Conservation (phyloP, 106 monocot species). For the Dendrobium chrysotoxum region DNA sequence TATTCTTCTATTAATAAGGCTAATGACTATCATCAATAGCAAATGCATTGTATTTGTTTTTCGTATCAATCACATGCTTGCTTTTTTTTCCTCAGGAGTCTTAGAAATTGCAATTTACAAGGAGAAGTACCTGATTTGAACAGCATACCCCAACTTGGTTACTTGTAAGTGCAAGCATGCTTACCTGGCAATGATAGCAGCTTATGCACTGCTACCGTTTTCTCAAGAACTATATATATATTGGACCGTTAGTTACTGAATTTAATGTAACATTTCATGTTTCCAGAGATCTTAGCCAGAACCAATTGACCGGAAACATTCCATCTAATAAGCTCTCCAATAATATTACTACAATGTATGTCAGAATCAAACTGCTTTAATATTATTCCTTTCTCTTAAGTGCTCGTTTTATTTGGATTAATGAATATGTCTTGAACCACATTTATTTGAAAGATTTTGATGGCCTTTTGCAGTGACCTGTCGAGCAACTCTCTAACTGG, state of each 20-base stretch:
- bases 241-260: not conserved
- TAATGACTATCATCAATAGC: not conserved
- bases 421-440: not conserved
- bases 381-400: not conserved
- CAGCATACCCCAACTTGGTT: slow-evolving; percentile 50
- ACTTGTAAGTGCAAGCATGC: slow-evolving; percentile 42
- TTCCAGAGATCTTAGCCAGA: slow-evolving; percentile 81
- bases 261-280: slow-evolving; percentile 14
- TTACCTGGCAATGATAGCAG: not conserved
- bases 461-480: slow-evolving; percentile 46
- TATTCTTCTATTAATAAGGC: not conserved
- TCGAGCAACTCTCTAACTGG: slow-evolving; percentile 64
- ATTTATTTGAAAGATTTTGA: not conserved
- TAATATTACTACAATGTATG: slow-evolving; percentile 80
- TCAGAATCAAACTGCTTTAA: not conserved
- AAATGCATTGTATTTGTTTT: not conserved
- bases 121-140: slow-evolving; percentile 73
- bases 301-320: slow-evolving; percentile 58
- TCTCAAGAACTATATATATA: not conserved
- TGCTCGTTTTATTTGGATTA: not conserved
- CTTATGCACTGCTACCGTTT: not conserved
- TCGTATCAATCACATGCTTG: not conserved
- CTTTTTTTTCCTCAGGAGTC: slow-evolving; percentile 44
- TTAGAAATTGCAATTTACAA: slow-evolving; percentile 71
- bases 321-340: slow-evolving; percentile 56